These are phyloP conservation scores for Piper longum DNA, from an alignment of 164 flowering plant genomes.

Conservation along the genomic window DNA sequence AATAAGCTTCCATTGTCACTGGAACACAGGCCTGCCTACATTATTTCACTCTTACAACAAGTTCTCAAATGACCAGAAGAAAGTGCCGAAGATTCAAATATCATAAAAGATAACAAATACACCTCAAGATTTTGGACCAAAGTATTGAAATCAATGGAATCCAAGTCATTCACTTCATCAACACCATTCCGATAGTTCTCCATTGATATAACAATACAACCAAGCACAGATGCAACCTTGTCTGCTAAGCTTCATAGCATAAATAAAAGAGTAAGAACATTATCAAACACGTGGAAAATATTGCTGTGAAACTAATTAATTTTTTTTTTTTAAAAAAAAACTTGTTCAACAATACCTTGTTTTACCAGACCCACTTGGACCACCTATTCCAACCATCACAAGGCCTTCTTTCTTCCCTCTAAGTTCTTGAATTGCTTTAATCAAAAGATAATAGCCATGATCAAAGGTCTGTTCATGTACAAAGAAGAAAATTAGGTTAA, in stretches of 20 bases:
- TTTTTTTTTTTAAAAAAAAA: neutral
- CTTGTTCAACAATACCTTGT: conserved; percentile 39
- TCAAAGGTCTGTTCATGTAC: conserved; percentile 72
- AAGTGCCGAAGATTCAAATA: neutral
- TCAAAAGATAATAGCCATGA: conserved; percentile 79
- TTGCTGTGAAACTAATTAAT: no score
- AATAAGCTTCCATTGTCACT: no score
- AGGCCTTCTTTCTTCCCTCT: conserved; percentile 73
- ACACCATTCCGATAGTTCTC: conserved; percentile 81
- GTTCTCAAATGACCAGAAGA: neutral
- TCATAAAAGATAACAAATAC: conserved; percentile 7
- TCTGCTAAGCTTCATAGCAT: conserved; percentile 75
- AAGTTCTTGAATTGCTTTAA: conserved; percentile 93
- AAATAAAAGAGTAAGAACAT: conserved; percentile 7
- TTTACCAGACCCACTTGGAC: conserved; percentile 94
- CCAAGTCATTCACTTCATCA: conserved; percentile 80
- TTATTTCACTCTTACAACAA: neutral
- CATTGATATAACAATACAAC: conserved; percentile 77
- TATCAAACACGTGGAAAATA: neutral
- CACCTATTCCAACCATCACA: conserved; percentile 92
- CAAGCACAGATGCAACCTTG: conserved; percentile 95
- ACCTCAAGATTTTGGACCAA: conserved; percentile 86
- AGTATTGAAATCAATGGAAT: conserved; percentile 73
- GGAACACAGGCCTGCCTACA: neutral
- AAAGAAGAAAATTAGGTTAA: neutral